phyloP scores from a whole-genome alignment of 2,329 filamentous ascomycete species.

The Fusarium coffeatum region DNA sequence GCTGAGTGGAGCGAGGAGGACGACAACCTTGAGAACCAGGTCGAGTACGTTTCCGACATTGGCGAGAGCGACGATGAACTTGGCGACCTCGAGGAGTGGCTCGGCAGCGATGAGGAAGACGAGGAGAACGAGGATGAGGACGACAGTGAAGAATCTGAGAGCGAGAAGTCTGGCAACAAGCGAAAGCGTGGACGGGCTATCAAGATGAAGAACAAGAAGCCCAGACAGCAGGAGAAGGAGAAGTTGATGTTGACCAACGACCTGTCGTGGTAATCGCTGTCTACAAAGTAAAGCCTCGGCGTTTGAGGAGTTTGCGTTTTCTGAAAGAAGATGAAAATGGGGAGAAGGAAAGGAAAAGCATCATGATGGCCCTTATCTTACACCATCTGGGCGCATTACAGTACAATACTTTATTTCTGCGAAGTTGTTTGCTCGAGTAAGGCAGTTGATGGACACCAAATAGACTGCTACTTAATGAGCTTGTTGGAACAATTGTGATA shows the following conservation, averaged over 20 bases:
- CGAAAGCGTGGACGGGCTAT: constrained; percentile 63
- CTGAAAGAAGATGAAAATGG: constrained; percentile 9
- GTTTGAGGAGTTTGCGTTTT: constrained; percentile 44
- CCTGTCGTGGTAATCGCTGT: constrained; percentile 53
- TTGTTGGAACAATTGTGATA: neutral
- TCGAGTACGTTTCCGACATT: constrained; percentile 94
- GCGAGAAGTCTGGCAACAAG: constrained; percentile 67
- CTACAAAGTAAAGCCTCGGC: constrained; percentile 28
- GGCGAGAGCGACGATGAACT: constrained; percentile 86
- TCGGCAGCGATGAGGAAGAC: constrained; percentile 76
- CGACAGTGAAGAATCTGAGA: constrained; percentile 68
- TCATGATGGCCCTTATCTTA: neutral
- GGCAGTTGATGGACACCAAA: constrained; percentile 31
- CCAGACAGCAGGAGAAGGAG: constrained; percentile 72
- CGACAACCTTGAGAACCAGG: constrained; percentile 79
- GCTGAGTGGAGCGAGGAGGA: constrained; percentile 75
- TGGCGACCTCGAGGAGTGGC: constrained; percentile 90
- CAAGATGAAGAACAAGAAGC: constrained; percentile 60
- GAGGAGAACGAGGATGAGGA: constrained; percentile 70
- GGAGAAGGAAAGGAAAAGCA: constrained; percentile 5
- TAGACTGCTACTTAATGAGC: constrained; percentile 17
- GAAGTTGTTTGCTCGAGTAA: neutral
- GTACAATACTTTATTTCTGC: constrained; percentile 8
- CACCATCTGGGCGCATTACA: neutral
- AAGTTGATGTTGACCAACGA: constrained; percentile 58